These are phyloP conservation scores for Pleurotus tuber-regium DNA, from an alignment of 768 basidiomycete species.

Conservation along the genomic window DNA sequence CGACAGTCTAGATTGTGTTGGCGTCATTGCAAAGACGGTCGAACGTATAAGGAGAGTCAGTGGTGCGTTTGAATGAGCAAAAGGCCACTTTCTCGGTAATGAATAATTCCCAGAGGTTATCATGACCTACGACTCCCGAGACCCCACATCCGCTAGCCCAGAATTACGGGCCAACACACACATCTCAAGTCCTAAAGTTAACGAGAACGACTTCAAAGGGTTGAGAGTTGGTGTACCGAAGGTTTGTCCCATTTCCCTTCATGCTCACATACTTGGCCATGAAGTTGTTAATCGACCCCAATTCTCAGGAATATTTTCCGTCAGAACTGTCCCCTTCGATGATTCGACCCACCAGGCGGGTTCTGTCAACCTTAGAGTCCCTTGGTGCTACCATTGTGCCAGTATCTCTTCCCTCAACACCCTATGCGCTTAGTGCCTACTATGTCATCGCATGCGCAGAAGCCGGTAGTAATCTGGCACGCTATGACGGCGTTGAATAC, in stretches of 20 bases:
- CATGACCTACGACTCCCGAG: slow-evolving; percentile 59
- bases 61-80: too few species aligned
- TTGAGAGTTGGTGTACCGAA: slow-evolving; percentile 76
- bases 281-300: slow-evolving; percentile 15
- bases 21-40: slow-evolving; percentile 65
- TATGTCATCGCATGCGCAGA: slow-evolving; percentile 96
- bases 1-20: slow-evolving; percentile 93
- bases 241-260: slow-evolving; percentile 40
- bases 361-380: slow-evolving; percentile 36
- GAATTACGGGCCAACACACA: slow-evolving; percentile 28
- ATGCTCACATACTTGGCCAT: not conserved
- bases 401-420: slow-evolving; percentile 66
- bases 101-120: slow-evolving; percentile 36
- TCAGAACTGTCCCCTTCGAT: slow-evolving; percentile 52
- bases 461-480: slow-evolving; percentile 87
- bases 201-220: slow-evolving; percentile 24
- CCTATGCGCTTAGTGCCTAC: slow-evolving; percentile 86
- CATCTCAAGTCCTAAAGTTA: not conserved
- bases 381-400: slow-evolving; percentile 69
- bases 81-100: not conserved
- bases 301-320: slow-evolving; percentile 76
- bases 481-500: slow-evolving; percentile 87
- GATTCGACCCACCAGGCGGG: slow-evolving; percentile 39
- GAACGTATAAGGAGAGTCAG: slow-evolving; percentile 53
- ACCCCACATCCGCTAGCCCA: slow-evolving; percentile 68